Evolutionary conservation across 2,329 filamentous ascomycete species (phyloP), one percentile per base, ranked within the genome.

Genomic region (Diaporthe sp.): DNA sequence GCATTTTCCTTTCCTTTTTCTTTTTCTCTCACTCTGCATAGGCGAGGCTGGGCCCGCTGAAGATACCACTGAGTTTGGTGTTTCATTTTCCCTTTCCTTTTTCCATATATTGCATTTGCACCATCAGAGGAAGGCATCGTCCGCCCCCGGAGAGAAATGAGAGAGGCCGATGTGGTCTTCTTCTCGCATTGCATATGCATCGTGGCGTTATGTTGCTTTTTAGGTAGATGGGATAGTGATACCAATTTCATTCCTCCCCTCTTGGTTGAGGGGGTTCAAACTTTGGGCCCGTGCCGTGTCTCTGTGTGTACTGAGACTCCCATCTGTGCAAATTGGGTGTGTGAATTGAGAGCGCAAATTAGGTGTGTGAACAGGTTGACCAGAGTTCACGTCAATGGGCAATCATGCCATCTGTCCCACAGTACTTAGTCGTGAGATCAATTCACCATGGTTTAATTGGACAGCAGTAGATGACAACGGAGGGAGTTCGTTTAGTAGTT

Each of bases 141-240:
- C 47, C 31, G 20, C 63, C 31, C 31, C n/a, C 34, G 28, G 31
- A 67, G 42, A 67, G 31, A 53, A 15, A 39, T 55, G 65, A 31
- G 15, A 42, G 34, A 28, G 44, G n/a, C 49, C 65, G 13, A 10
- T 53, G 31, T 42, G 47, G 34, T 70, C 65, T 55, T 70, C 47
- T 55, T 42, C 34, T 55, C 65, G 34, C 65, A 68, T 47, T 53
- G 47, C 65, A 70, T 70, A 53, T 68, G 63, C 47, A 70, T 70
- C 65, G 17, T 42, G 65, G 65, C 49, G 49, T 55, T 55, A 28
- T 42, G 57, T 6, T 51, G 44, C 31, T 20, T 37, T 42, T 55
- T 70, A 70, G 65, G 65, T 70, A 70, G 65, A 70, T 70, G 65
- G 63, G 65, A 55, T 28, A 17, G 49, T 70, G 65, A 70, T 70